Evolutionary conservation across 345 rosid genomes (phyloP).

Genomic region (Populus alba): DNA sequence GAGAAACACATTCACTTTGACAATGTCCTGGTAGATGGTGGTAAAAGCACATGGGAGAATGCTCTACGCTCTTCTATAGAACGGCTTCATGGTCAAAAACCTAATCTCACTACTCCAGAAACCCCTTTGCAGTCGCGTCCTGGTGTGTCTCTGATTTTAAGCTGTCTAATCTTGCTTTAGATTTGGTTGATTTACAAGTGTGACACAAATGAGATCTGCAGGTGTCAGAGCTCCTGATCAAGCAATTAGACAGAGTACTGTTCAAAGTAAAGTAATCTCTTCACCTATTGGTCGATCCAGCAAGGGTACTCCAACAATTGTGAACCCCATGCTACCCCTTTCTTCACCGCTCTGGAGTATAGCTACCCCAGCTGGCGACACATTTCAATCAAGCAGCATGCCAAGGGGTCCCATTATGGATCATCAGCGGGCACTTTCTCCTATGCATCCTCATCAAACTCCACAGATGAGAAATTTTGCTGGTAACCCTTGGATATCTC

Average conservation of each 20-base stretch:
- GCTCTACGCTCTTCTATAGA: constrained; percentile 66
- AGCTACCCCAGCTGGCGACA: constrained; percentile 53
- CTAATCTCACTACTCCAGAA: constrained; percentile 45
- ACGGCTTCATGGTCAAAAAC: constrained; percentile 55
- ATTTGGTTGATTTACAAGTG: constrained; percentile 11
- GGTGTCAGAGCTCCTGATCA: constrained; percentile 50
- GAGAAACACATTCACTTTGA: constrained; percentile 8
- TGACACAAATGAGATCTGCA: constrained; percentile 20
- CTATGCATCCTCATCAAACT: constrained; percentile 67
- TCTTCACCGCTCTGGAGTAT: constrained; percentile 89
- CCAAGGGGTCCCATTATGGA: constrained; percentile 60
- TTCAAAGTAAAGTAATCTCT: constrained; percentile 45
- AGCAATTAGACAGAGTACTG: constrained; percentile 42
- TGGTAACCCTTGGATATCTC: constrained; percentile 75
- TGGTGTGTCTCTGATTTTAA: constrained; percentile 43
- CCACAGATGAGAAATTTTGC: constrained; percentile 53
- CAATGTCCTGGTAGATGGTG: constrained; percentile 58
- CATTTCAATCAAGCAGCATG: constrained; percentile 50
- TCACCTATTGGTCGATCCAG: constrained; percentile 51
- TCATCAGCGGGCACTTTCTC: constrained; percentile 60
- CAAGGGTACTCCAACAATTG: constrained; percentile 52
- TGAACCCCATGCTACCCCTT: constrained; percentile 55
- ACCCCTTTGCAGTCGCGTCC: constrained; percentile 64
- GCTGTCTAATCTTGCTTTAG: background rate
- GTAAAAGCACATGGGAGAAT: constrained; percentile 78